A percentile compares a stretch with the other conserved stretches of the same genome.
Evolutionary conservation across 2,329 filamentous ascomycete species (phyloP).

Genomic region (Cryphonectria japonica): DNA sequence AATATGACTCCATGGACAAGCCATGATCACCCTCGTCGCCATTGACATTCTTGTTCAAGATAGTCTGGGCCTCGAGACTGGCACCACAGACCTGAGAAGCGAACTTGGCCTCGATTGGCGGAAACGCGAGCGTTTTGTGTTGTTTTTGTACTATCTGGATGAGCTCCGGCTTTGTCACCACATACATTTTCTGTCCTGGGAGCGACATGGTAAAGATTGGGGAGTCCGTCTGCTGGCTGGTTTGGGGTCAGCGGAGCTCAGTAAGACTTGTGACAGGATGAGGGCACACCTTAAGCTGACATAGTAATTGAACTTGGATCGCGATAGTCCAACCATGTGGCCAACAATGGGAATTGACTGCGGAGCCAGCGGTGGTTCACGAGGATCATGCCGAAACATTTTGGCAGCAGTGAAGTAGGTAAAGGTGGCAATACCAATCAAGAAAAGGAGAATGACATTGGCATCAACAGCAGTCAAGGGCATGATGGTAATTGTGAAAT

Average conservation of each 20-base stretch:
- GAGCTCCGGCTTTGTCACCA: conserved; percentile 43
- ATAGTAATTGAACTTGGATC: conserved; percentile 39
- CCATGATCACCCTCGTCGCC: conserved; percentile 42
- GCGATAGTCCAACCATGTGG: conserved; percentile 38
- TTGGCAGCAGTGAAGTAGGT: conserved; percentile 18
- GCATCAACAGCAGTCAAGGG: conserved; percentile 1
- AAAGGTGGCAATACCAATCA: conserved; percentile 17
- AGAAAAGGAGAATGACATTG: not conserved
- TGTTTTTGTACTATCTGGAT: conserved; percentile 45
- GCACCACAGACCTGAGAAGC: conserved; percentile 37
- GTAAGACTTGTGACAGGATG: not conserved
- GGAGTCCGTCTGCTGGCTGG: conserved; percentile 30
- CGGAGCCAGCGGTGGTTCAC: conserved; percentile 39
- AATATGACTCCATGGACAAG: conserved; percentile 41
- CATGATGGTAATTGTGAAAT: not conserved
- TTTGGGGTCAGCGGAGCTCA: not conserved
- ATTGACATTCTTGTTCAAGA: conserved; percentile 38
- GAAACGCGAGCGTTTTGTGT: conserved; percentile 42
- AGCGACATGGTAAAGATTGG: conserved; percentile 48
- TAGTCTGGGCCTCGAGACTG: conserved; percentile 37
- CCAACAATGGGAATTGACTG: conserved; percentile 39
- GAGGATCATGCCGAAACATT: conserved; percentile 35
- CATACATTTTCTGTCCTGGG: conserved; percentile 46
- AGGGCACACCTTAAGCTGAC: conserved; percentile 36
- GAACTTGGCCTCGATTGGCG: conserved; percentile 42